Evolutionary conservation across 805 yeast genomes (phyloP).

Genomic region (Starmerella sp.): DNA sequence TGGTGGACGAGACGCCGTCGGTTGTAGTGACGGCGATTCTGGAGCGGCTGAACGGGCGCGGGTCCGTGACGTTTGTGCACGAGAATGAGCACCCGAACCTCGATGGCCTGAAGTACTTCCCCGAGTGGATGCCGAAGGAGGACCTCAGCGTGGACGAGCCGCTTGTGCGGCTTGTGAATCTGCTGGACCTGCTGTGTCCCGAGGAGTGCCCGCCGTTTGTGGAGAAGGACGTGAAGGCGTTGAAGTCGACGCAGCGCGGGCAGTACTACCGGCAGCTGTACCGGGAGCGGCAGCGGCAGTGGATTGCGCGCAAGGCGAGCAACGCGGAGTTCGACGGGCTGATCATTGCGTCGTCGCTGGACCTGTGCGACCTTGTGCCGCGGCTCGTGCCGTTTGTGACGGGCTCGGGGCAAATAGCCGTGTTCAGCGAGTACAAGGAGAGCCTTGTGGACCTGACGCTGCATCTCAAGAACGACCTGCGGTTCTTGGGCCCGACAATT

Average conservation of each 20-base stretch:
- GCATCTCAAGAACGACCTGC: conserved; percentile 50
- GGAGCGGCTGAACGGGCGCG: conserved; percentile 73
- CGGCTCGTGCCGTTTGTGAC: conserved; percentile 51
- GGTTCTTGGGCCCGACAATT: conserved; percentile 72
- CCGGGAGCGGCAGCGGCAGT: conserved; percentile 35
- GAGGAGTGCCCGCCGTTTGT: conserved; percentile 41
- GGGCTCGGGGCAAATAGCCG: conserved; percentile 79
- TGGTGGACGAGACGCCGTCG: conserved; percentile 92
- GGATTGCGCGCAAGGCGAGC: conserved; percentile 36
- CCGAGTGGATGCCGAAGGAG: conserved; percentile 17
- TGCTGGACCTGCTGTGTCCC: conserved; percentile 77
- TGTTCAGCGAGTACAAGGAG: conserved; percentile 76
- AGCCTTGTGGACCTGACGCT: conserved; percentile 62
- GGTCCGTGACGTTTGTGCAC: conserved; percentile 64
- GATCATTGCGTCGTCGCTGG: conserved; percentile 60
- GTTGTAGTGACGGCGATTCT: conserved; percentile 71
- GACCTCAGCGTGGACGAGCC: conserved; percentile 23
- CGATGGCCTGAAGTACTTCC: conserved; percentile 52
- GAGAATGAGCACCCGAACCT: conserved; percentile 90
- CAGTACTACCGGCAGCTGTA: conserved; percentile 58
- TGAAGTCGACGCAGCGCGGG: conserved; percentile 49
- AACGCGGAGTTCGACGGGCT: conserved; percentile 60
- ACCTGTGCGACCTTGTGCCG: conserved; percentile 54
- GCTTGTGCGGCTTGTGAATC: conserved; percentile 58
- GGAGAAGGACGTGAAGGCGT: conserved; percentile 38